Percentiles rank a stretch among this genome's conserved stretches.
phyloP scores from a whole-genome alignment of 169 alveolate species.

The Plasmodium malariae region DNA sequence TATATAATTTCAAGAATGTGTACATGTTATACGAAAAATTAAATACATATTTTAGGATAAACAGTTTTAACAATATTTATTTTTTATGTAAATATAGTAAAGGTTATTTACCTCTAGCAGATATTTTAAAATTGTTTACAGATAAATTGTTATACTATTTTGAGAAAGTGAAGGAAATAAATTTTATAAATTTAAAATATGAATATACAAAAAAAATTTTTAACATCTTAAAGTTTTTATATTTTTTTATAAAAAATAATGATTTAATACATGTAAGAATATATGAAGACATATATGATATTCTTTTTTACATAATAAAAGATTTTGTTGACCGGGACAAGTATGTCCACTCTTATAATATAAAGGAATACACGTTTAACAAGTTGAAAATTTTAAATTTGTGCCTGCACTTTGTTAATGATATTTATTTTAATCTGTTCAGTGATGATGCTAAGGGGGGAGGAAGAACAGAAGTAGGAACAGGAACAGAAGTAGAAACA shows the following conservation, averaged over 20 bases:
- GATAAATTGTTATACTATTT: neutral
- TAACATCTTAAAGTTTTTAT: conserved; percentile 25
- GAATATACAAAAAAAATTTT: conserved; percentile 13
- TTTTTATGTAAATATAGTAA: conserved; percentile 53
- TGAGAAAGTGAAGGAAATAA: neutral
- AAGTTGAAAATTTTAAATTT: conserved; percentile 21
- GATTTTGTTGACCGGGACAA: neutral
- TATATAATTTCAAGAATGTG: conserved; percentile 17
- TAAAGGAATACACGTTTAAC: neutral
- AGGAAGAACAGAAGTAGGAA: neutral
- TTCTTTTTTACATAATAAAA: neutral
- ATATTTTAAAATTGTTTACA: conserved; percentile 7
- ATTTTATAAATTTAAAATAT: neutral
- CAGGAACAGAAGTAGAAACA: neutral
- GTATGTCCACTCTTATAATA: neutral
- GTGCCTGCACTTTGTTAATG: conserved; percentile 30
- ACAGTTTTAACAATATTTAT: conserved; percentile 32
- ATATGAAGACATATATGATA: conserved; percentile 13
- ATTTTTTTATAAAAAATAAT: conserved; percentile 32
- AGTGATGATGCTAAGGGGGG: neutral
- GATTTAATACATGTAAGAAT: conserved; percentile 12
- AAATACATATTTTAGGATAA: conserved; percentile 19
- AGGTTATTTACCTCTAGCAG: conserved; percentile 27
- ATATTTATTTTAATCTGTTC: conserved; percentile 39
- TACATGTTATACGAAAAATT: conserved; percentile 21